Percentiles rank a stretch among this genome's conserved stretches.
phyloP scores from a whole-genome alignment of 2,329 filamentous ascomycete genomes.

The Thelonectria blattea region DNA sequence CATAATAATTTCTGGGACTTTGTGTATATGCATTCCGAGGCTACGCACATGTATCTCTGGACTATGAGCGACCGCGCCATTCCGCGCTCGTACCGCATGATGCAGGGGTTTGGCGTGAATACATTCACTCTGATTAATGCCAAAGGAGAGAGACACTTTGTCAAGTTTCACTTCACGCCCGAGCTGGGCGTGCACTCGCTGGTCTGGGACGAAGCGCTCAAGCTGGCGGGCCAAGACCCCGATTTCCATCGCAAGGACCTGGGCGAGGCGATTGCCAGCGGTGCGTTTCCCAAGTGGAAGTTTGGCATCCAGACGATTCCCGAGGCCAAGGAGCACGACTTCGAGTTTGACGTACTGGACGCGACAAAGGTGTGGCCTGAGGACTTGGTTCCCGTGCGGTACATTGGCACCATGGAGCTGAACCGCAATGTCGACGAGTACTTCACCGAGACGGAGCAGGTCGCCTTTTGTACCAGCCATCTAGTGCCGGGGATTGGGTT shows the following conservation, averaged over 20 bases:
- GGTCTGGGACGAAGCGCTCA: conserved; percentile 81
- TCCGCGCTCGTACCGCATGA: conserved; percentile 79
- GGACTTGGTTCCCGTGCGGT: conserved; percentile 74
- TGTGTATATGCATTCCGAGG: conserved; percentile 65
- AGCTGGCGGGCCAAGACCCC: conserved; percentile 75
- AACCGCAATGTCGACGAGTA: conserved; percentile 83
- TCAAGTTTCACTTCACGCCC: conserved; percentile 80
- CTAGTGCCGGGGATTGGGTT: conserved; percentile 80
- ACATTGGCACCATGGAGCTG: conserved; percentile 80
- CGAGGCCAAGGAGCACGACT: conserved; percentile 74
- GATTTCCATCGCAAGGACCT: conserved; percentile 85
- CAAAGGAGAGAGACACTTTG: conserved; percentile 72
- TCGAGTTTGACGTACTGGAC: conserved; percentile 86
- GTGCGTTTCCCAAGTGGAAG: conserved; percentile 77
- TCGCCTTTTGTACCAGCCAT: conserved; percentile 82
- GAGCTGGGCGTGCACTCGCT: conserved; percentile 77
- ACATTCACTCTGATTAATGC: conserved; percentile 74
- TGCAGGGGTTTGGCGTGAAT: conserved; percentile 87
- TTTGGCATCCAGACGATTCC: conserved; percentile 82
- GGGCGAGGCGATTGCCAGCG: conserved; percentile 73
- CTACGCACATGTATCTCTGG: conserved; percentile 83
- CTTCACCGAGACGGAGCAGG: conserved; percentile 83
- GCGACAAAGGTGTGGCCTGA: conserved; percentile 89
- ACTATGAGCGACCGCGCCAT: conserved; percentile 76
- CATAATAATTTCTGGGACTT: conserved; percentile 85